phyloP scores from a whole-genome alignment of 176 grass and related monocot species.

The Carex kokanica region DNA sequence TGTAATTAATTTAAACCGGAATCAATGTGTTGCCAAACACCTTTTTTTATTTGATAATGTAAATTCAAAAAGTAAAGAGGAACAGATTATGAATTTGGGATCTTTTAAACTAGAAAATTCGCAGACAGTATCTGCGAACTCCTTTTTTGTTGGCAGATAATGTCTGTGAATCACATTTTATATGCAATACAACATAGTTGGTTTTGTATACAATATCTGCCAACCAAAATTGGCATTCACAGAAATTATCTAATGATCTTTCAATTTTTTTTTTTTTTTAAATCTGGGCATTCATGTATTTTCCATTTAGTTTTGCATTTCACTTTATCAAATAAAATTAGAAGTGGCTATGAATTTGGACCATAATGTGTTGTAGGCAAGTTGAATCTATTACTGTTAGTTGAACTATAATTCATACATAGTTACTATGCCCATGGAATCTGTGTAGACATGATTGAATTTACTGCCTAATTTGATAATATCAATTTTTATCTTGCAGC shows the following conservation, averaged over 20 bases:
- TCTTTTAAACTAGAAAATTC: not conserved
- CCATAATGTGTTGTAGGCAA: not conserved
- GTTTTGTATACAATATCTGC: not conserved
- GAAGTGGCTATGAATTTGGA: not conserved
- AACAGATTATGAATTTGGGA: not conserved
- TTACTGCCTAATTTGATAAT: not conserved
- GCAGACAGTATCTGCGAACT: not conserved
- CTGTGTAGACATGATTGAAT: not conserved
- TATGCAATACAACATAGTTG: not conserved
- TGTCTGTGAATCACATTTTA: not conserved
- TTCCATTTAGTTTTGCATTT: not conserved
- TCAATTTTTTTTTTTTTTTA: not conserved
- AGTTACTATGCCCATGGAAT: not conserved
- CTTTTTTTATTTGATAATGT: not conserved
- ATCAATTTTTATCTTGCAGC: constrained; percentile 40
- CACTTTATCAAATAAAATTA: not conserved
- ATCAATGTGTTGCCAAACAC: not conserved
- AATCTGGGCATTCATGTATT: not conserved
- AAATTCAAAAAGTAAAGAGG: not conserved
- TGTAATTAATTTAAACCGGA: not conserved
- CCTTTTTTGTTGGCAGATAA: not conserved
- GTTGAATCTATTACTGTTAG: not conserved
- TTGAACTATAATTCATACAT: not conserved
- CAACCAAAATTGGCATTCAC: not conserved
- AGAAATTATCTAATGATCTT: not conserved